Evolutionary conservation across 2,329 filamentous ascomycete genomes (phyloP).

Genomic region (Ampelomyces quisqualis): DNA sequence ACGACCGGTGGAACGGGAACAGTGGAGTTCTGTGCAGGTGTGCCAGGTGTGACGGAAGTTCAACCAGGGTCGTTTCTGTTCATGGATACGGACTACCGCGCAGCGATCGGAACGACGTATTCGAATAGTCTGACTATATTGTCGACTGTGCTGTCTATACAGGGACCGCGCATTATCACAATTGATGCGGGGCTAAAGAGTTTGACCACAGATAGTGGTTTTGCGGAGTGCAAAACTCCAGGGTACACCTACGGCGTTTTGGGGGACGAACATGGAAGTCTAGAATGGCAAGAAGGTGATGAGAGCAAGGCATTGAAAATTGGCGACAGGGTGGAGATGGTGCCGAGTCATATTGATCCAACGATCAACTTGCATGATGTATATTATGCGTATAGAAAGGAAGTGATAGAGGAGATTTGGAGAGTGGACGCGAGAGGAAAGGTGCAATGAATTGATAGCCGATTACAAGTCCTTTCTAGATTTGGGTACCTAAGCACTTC

Average conservation of each 20-base stretch:
- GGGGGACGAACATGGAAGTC: slow-evolving; percentile 54
- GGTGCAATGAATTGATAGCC: slow-evolving; percentile 55
- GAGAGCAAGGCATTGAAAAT: slow-evolving; percentile 40
- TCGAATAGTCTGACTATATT: slow-evolving; percentile 53
- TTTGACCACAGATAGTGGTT: slow-evolving; percentile 55
- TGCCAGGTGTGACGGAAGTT: slow-evolving; percentile 55
- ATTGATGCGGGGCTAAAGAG: slow-evolving; percentile 56
- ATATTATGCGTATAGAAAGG: slow-evolving; percentile 53
- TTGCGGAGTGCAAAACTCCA: slow-evolving; percentile 50
- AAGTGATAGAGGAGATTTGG: slow-evolving; percentile 56
- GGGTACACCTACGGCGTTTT: slow-evolving; percentile 49
- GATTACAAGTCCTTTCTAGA: no score
- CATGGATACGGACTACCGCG: slow-evolving; percentile 60
- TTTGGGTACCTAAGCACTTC: no score
- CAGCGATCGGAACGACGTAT: slow-evolving; percentile 54
- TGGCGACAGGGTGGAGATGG: slow-evolving; percentile 54
- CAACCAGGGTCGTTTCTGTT: slow-evolving; percentile 59
- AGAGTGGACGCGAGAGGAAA: slow-evolving; percentile 54
- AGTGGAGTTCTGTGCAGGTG: slow-evolving; percentile 55
- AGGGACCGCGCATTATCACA: slow-evolving; percentile 48
- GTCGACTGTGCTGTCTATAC: slow-evolving; percentile 53
- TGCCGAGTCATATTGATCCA: slow-evolving; percentile 58
- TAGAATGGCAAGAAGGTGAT: slow-evolving; percentile 49
- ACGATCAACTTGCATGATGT: slow-evolving; percentile 56
- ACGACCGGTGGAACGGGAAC: slow-evolving; percentile 57